phyloP scores from a whole-genome alignment of 495 filamentous ascomycete species.

The Sabuloglossum arenarium region DNA sequence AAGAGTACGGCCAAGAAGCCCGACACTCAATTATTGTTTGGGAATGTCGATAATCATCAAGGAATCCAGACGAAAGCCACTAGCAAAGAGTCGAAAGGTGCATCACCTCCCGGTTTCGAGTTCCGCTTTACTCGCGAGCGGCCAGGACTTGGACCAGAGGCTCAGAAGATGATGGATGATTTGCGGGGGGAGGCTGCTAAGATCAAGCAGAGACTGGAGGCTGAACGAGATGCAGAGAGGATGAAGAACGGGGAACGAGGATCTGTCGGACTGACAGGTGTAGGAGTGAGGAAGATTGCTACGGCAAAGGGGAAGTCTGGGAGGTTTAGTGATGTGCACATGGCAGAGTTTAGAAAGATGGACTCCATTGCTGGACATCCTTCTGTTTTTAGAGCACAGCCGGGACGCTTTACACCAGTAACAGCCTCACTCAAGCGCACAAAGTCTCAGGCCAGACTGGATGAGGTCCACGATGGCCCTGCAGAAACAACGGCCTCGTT shows the following conservation, averaged over 20 bases:
- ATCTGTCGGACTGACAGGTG: conserved; percentile 18
- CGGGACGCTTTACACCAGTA: conserved; percentile 12
- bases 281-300: conserved; percentile 45
- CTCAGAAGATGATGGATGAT: conserved; percentile 58
- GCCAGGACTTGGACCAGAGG: conserved; percentile 46
- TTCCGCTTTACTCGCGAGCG: conserved; percentile 43
- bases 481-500: background rate
- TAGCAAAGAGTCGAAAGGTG: conserved; percentile 2
- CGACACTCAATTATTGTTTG: conserved; percentile 43
- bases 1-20: conserved; percentile 45
- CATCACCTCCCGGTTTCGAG: conserved; percentile 42
- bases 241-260: conserved; percentile 12
- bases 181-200: conserved; percentile 45
- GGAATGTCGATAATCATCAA: conserved; percentile 34
- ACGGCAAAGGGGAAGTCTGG: conserved; percentile 53
- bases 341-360: conserved; percentile 87
- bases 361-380: conserved; percentile 77
- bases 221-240: conserved; percentile 28
- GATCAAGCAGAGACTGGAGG: conserved; percentile 42
- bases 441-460: conserved; percentile 52
- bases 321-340: conserved; percentile 64
- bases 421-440: conserved; percentile 44
- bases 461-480: conserved; percentile 24
- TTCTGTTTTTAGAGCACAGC: conserved; percentile 50
- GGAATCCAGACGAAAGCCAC: conserved; percentile 28